Conservation (phyloP, 441 rosid genomes). For the Populus hybrid region DNA sequence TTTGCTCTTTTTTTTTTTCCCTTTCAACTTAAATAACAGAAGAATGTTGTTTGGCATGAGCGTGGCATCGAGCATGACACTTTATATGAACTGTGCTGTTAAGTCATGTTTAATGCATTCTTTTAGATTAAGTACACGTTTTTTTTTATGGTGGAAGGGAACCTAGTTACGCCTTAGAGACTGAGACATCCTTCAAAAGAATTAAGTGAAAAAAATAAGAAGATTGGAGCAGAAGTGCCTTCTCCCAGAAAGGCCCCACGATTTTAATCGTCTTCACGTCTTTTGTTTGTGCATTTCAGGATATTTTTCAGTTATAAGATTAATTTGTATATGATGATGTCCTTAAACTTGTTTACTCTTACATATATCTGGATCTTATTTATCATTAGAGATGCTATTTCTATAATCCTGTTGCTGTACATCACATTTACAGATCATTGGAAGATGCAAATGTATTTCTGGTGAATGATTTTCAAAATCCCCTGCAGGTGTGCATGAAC, state of each 20-base stretch:
- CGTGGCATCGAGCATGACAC: background rate
- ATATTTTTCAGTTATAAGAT: background rate
- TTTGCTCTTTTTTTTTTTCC: background rate
- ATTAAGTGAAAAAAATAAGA: background rate
- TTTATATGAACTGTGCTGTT: background rate
- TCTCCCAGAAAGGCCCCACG: background rate
- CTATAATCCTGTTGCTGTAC: background rate
- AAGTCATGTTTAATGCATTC: background rate
- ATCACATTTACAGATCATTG: constrained; percentile 53
- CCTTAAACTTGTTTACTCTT: background rate
- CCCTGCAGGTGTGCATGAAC: constrained; percentile 65
- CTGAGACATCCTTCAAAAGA: background rate
- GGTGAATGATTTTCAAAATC: constrained; percentile 86
- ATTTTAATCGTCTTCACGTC: background rate
- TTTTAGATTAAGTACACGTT: background rate
- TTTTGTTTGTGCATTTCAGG: background rate
- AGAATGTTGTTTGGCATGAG: background rate
- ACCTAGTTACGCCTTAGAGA: background rate
- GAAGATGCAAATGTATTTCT: constrained; percentile 91
- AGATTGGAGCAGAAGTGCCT: background rate
- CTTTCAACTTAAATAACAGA: constrained; percentile 1
- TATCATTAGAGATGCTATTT: constrained; percentile 5
- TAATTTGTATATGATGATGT: background rate
- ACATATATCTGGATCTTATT: constrained; percentile 1
- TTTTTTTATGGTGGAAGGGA: background rate